phyloP scores from a whole-genome alignment of 257 asterid species.

The Vinca minor region DNA sequence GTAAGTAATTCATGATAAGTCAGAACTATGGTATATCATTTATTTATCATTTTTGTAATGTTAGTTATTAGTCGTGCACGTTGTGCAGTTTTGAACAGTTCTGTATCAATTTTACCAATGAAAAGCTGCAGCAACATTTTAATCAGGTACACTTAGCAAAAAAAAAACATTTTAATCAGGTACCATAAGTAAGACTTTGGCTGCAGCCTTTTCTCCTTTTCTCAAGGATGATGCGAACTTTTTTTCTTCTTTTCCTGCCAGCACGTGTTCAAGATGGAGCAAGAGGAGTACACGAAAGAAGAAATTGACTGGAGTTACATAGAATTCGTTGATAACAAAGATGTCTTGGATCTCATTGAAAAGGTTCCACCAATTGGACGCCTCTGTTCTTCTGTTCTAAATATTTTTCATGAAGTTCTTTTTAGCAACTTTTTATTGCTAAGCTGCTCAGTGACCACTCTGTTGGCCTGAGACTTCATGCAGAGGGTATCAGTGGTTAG shows the following conservation, averaged over 20 bases:
- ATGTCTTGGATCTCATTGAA: conserved; percentile 94
- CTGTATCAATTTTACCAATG: conserved; percentile 91
- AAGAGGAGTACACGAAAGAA: conserved; percentile 91
- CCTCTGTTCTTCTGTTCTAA: conserved; percentile 6
- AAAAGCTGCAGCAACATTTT: conserved; percentile 97
- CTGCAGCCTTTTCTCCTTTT: conserved; percentile 12
- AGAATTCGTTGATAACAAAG: conserved; percentile 94
- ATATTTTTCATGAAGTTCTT: not conserved
- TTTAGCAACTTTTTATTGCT: not conserved
- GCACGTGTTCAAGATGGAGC: conserved; percentile 99
- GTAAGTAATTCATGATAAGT: conserved; percentile 33
- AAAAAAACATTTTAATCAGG: no score
- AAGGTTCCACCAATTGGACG: conserved; percentile 46
- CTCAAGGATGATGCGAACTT: conserved; percentile 20
- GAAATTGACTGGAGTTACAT: conserved; percentile 98
- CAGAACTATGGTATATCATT: not conserved
- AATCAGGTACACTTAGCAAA: no score
- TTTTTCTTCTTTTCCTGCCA: conserved; percentile 27
- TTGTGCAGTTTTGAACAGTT: conserved; percentile 84
- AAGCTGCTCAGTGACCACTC: no score
- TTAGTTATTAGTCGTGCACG: conserved; percentile 19
- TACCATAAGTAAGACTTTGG: conserved; percentile 22
- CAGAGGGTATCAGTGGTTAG: no score
- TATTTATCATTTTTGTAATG: conserved; percentile 6
- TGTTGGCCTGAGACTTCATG: no score